Evolutionary conservation across 768 basidiomycete species (phyloP).

Genomic region (Termitomyces eurrhizus): DNA sequence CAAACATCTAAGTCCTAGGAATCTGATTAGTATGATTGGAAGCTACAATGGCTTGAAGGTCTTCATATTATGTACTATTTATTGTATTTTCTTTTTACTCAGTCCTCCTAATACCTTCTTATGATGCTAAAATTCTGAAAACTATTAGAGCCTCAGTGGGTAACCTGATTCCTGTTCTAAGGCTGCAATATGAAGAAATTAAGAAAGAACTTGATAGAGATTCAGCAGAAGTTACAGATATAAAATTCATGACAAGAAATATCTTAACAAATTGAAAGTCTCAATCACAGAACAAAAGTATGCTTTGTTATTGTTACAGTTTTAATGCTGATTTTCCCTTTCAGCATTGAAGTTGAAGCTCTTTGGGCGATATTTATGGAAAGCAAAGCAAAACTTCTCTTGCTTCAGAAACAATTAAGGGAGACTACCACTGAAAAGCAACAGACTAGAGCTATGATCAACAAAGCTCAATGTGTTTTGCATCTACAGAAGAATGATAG

Average conservation of each 20-base stretch:
- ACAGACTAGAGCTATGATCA: conserved; percentile 51
- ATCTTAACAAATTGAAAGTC: conserved; percentile 70
- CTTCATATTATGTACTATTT: conserved; percentile 53
- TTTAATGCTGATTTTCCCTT: conserved; percentile 10
- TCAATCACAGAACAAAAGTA: conserved; percentile 81
- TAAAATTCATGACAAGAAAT: conserved; percentile 74
- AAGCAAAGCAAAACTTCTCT: conserved; percentile 58
- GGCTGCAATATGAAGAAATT: conserved; percentile 64
- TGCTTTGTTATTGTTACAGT: neutral
- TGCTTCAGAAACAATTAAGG: conserved; percentile 57
- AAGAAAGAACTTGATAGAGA: conserved; percentile 64
- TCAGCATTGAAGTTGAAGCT: conserved; percentile 66
- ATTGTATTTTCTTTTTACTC: neutral
- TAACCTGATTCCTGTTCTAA: conserved; percentile 55
- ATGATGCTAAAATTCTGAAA: conserved; percentile 68
- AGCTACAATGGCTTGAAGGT: conserved; percentile 72
- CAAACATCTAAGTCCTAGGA: conserved; percentile 64
- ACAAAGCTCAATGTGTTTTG: conserved; percentile 56
- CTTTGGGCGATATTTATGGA: conserved; percentile 65
- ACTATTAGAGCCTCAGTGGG: conserved; percentile 47
- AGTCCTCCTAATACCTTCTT: conserved; percentile 3
- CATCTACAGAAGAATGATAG: conserved; percentile 73
- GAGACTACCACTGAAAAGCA: conserved; percentile 58
- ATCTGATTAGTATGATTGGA: conserved; percentile 89
- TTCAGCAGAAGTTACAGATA: conserved; percentile 64